Evolutionary conservation across 371 early-diverging fungal species (phyloP), one percentile per base, ranked within the genome.

Genomic region (Parasitella parasitica): DNA sequence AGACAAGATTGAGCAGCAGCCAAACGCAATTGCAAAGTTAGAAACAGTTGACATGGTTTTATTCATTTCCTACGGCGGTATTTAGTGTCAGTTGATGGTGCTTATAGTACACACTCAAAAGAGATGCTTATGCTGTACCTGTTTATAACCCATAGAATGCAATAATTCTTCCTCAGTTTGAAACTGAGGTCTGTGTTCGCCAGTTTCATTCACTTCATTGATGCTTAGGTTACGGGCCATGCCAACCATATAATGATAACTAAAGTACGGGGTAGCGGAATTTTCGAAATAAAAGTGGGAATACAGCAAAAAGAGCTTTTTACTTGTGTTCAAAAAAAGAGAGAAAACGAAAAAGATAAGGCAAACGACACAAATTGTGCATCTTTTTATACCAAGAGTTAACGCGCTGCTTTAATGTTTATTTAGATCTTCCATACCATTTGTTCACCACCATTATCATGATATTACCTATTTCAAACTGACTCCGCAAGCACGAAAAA

Each of bases 21-120:
- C 79, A 64, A 87, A 85, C 16, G 88, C 81, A 56, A 86, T 81
- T 34, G 84, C 83, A 72, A 87, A 86, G 53, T 86, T 87, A 41
- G 84, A 78, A 53, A 89, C 80, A 7, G 80, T 75, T 15, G 84
- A 80, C 37, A 90, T 81, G 6, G 86, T 83, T 39, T 86, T 86
- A 69, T 83, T 85, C 69, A 90, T 68, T 66, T 86, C 82, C 85
- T 89, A 38, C 27, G n/a, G n/a, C n/a, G n/a, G n/a, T n/a, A n/a
- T n/a, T n/a, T n/a, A n/a, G n/a, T n/a, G n/a, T n/a, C n/a, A n/a
- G n/a, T n/a, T n/a, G n/a, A n/a, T n/a, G n/a, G n/a, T n/a, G n/a
- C n/a, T n/a, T n/a, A n/a, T n/a, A n/a, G n/a, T n/a, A n/a, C n/a
- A n/a, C n/a, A n/a, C n/a, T n/a, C n/a, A n/a, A n/a, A n/a, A n/a